These are phyloP conservation scores for Fusarium anguioides DNA, from an alignment of 2,329 filamentous ascomycete species.

Conservation along the genomic window DNA sequence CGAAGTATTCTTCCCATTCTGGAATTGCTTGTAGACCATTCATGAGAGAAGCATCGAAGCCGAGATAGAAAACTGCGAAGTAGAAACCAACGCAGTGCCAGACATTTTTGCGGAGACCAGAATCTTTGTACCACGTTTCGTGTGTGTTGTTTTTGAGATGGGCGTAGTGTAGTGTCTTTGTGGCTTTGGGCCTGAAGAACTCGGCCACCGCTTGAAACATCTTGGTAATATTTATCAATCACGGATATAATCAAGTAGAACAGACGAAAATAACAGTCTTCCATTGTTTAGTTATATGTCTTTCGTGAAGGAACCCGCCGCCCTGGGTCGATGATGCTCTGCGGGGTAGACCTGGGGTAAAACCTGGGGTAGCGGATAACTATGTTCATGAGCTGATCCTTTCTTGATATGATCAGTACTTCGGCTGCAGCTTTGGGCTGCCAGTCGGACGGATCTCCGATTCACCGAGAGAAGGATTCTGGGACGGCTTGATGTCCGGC, in stretches of 20 bases:
- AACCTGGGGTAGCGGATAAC: constrained; percentile 21
- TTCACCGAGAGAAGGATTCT: background rate
- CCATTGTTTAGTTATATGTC: constrained; percentile 3
- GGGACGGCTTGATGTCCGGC: constrained; percentile 2
- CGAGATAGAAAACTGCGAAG: constrained; percentile 31
- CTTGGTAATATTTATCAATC: background rate
- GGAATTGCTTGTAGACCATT: constrained; percentile 27
- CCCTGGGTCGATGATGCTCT: background rate
- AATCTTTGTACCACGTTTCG: constrained; percentile 28
- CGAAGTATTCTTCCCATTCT: constrained; percentile 31
- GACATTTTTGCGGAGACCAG: constrained; percentile 21
- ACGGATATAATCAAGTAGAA: background rate
- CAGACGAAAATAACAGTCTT: too few relatives aligned
- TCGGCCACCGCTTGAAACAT: constrained; percentile 14
- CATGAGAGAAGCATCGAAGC: constrained; percentile 14
- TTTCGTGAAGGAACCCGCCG: too few relatives aligned
- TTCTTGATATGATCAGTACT: background rate
- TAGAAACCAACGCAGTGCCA: constrained; percentile 35
- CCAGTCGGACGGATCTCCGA: constrained; percentile 5
- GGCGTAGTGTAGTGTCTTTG: constrained; percentile 20
- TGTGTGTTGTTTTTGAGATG: constrained; percentile 32
- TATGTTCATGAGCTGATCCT: background rate
- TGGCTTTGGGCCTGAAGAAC: constrained; percentile 28
- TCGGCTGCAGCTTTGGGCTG: background rate
- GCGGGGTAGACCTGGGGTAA: constrained; percentile 24